phyloP scores from a whole-genome alignment of 176 grass and related monocot species.

The Aegilops sharonensis region DNA sequence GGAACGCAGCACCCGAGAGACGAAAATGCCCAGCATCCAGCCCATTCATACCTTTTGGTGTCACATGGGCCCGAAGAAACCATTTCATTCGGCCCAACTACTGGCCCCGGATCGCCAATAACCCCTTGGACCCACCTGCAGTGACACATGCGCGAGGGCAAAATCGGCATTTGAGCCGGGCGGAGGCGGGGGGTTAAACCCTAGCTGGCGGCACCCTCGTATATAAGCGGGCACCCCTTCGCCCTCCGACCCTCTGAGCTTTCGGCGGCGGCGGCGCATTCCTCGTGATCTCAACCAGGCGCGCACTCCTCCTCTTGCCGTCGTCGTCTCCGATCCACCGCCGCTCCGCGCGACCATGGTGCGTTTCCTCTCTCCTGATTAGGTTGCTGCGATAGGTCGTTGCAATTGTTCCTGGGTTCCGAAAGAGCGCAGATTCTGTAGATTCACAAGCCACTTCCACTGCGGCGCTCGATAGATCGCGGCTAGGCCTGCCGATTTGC shows the following conservation, averaged over 20 bases:
- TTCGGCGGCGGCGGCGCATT: constrained; percentile 36
- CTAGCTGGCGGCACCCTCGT: constrained; percentile 5
- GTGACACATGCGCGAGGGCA: background rate
- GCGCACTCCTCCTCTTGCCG: background rate
- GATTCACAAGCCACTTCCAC: too few species aligned
- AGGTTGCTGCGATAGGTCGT: background rate
- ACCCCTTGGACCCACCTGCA: background rate
- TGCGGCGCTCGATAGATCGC: background rate
- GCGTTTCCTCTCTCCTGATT: background rate
- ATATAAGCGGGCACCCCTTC: constrained; percentile 9
- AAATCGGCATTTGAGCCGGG: background rate
- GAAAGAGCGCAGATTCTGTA: background rate
- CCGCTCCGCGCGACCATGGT: constrained; percentile 40
- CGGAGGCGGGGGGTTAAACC: constrained; percentile 7
- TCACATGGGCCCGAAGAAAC: background rate
- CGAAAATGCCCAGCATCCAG: background rate
- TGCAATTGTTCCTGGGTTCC: background rate
- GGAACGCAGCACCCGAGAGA: too few species aligned
- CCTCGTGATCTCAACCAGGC: constrained; percentile 9
- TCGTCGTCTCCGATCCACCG: background rate
- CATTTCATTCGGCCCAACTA: background rate
- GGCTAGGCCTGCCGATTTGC: too few species aligned
- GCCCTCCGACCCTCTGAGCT: background rate
- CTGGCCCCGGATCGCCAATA: background rate
- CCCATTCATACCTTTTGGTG: background rate